These are phyloP conservation scores for Vitis hybrid DNA, from an alignment of 177 flowering plant genomes.

Conservation along the genomic window DNA sequence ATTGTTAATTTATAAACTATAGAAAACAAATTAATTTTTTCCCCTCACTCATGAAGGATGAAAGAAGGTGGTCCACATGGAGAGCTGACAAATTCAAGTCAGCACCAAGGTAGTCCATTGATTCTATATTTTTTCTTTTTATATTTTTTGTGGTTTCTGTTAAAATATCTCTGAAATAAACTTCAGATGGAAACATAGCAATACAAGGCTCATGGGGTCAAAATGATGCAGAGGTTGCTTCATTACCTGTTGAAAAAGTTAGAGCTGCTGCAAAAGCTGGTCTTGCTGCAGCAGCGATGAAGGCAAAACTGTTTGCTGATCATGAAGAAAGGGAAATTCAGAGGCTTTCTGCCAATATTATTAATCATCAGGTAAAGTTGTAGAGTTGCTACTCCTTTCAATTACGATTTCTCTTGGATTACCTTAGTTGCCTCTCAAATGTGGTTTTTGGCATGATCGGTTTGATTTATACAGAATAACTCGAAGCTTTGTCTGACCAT, in stretches of 20 bases:
- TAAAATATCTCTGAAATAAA: background rate
- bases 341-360: constrained; percentile 81
- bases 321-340: constrained; percentile 99
- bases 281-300: constrained; percentile 88
- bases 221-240: constrained; percentile 32
- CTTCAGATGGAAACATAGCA: constrained; percentile 33
- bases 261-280: constrained; percentile 80
- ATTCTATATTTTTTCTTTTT: background rate
- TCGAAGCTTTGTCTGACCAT: no score
- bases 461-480: no score
- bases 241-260: constrained; percentile 62
- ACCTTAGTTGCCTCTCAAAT: no score
- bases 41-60: constrained; percentile 34
- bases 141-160: background rate
- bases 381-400: background rate
- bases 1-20: background rate
- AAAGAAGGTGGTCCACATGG: constrained; percentile 47
- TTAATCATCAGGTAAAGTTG: constrained; percentile 80
- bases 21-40: background rate
- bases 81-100: constrained; percentile 30
- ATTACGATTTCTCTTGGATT: background rate
- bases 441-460: no score
- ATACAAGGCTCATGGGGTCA: constrained; percentile 32
- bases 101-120: constrained; percentile 42
- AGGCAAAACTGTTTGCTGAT: constrained; percentile 96